Evolutionary conservation across 306 rosid species (phyloP).

Genomic region (Cucurbita maxima): DNA sequence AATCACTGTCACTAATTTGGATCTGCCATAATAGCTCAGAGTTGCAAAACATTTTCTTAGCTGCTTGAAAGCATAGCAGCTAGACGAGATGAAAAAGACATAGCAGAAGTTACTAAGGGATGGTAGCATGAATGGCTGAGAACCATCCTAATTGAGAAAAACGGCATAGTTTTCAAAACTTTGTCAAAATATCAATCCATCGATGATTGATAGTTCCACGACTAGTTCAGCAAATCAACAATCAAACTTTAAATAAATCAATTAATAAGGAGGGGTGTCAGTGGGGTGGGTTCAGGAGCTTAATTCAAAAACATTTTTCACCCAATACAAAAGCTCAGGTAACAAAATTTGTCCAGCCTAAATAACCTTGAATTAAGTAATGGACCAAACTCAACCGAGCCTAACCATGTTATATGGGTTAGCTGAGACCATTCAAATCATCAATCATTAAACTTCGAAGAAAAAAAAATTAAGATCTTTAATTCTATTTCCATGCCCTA

Average conservation of each 20-base stretch:
- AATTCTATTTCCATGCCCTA: background rate
- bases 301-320: background rate
- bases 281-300: background rate
- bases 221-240: background rate
- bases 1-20: conserved; percentile 10
- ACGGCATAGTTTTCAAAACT: background rate
- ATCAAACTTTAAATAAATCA: background rate
- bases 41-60: background rate
- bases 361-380: background rate
- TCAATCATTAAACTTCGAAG: background rate
- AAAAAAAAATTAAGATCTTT: background rate
- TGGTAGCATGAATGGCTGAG: background rate
- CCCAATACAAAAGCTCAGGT: background rate
- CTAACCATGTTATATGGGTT: background rate
- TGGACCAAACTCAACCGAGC: background rate
- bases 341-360: background rate
- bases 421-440: background rate
- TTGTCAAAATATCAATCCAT: background rate
- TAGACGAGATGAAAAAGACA: background rate
- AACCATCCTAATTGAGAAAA: background rate
- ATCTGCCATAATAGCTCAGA: conserved; percentile 2
- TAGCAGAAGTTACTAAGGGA: background rate
- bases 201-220: background rate
- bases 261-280: background rate
- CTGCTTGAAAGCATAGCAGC: background rate